Conservation (phyloP, 2,329 filamentous ascomycete species). For the Tolypocladium tundrense region DNA sequence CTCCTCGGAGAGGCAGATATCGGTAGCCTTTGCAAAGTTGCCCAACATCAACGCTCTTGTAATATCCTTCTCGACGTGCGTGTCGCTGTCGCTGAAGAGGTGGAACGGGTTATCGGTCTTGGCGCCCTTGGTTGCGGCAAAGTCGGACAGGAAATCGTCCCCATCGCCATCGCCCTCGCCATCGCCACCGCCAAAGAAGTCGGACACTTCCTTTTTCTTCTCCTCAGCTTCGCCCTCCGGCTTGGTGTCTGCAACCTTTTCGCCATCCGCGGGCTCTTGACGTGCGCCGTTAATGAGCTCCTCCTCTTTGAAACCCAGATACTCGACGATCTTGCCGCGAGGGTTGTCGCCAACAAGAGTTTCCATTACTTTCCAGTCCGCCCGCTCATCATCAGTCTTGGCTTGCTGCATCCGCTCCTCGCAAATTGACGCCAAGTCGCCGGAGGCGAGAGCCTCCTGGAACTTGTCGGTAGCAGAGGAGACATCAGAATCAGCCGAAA, state of each 20-base stretch:
- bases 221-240: constrained; percentile 22
- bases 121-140: constrained; percentile 80
- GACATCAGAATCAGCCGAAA: constrained; percentile 77
- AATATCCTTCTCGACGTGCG: constrained; percentile 72
- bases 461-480: constrained; percentile 80
- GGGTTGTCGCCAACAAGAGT: constrained; percentile 77
- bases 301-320: constrained; percentile 74
- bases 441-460: constrained; percentile 68
- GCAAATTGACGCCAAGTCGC: constrained; percentile 70
- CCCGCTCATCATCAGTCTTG: constrained; percentile 81
- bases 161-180: constrained; percentile 54
- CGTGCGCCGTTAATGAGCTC: constrained; percentile 40
- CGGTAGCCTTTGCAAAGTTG: constrained; percentile 80
- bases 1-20: constrained; percentile 79
- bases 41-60: constrained; percentile 84
- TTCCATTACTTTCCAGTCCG: constrained; percentile 91
- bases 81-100: constrained; percentile 76
- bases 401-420: constrained; percentile 66
- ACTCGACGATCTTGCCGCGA: constrained; percentile 76
- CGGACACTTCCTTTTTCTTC: constrained; percentile 57
- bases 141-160: constrained; percentile 77
- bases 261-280: constrained; percentile 14
- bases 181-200: constrained; percentile 62
- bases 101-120: constrained; percentile 94
- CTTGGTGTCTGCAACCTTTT: constrained; percentile 17